Conservation (phyloP, 2,329 filamentous ascomycete genomes). For the Huntiella abstrusa region DNA sequence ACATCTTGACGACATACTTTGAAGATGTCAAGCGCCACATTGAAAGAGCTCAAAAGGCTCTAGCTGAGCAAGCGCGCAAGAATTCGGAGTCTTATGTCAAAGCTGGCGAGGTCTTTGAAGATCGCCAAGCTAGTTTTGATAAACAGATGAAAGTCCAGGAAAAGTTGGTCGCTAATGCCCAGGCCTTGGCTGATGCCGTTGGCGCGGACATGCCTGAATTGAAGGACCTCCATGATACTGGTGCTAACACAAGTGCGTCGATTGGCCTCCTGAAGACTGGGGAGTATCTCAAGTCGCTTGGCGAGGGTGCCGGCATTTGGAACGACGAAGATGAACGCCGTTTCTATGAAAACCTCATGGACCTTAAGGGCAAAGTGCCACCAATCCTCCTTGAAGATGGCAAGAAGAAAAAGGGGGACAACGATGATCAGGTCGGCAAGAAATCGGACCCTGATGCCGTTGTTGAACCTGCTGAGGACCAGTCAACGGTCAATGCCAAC, state of each 20-base stretch:
- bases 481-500: constrained; percentile 87
- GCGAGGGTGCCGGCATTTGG: constrained; percentile 89
- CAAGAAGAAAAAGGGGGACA: constrained; percentile 79
- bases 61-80: constrained; percentile 70
- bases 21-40: constrained; percentile 84
- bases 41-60: constrained; percentile 75
- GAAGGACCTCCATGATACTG: constrained; percentile 58
- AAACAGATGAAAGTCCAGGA: constrained; percentile 86
- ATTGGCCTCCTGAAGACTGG: constrained; percentile 90
- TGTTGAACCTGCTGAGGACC: constrained; percentile 44
- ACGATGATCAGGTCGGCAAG: constrained; percentile 67
- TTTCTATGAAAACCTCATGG: constrained; percentile 93
- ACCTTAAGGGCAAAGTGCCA: constrained; percentile 89
- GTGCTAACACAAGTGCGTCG: constrained; percentile 47
- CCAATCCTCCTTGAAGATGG: constrained; percentile 81
- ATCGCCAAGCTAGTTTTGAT: constrained; percentile 88
- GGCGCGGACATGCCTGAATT: constrained; percentile 87
- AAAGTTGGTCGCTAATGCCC: constrained; percentile 73
- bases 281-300: constrained; percentile 78
- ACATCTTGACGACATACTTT: constrained; percentile 71
- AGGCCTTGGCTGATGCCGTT: constrained; percentile 73
- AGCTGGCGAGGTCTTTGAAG: constrained; percentile 94
- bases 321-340: constrained; percentile 94
- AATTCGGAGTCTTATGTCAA: constrained; percentile 98
- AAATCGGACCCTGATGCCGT: constrained; percentile 45